Conservation (phyloP, 2,329 filamentous ascomycete species). For the Alternaria conjuncta region DNA sequence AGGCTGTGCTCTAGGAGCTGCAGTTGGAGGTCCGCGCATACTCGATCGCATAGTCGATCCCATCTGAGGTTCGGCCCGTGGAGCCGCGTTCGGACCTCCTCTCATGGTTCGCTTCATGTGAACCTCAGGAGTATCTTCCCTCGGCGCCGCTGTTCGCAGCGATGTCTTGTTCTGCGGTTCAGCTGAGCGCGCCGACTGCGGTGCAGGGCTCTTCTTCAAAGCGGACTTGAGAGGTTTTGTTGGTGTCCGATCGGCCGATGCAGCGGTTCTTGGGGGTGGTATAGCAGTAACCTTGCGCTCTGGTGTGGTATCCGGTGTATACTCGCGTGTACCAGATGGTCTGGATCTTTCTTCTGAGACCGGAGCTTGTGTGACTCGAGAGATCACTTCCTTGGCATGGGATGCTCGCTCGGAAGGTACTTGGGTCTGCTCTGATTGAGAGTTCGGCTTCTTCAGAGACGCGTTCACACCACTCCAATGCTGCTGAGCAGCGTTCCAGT, state of each 20-base stretch:
- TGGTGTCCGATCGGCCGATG: constrained; percentile 23
- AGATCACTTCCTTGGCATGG: constrained; percentile 6
- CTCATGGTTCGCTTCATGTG: constrained; percentile 49
- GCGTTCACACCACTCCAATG: constrained; percentile 73
- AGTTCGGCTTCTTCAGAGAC: constrained; percentile 59
- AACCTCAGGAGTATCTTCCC: constrained; percentile 18
- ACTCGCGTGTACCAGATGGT: constrained; percentile 2
- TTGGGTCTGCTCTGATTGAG: constrained; percentile 1
- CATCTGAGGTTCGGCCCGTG: constrained; percentile 20
- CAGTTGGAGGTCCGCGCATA: constrained; percentile 42
- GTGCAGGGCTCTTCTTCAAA: constrained; percentile 48
- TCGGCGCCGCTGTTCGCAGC: constrained; percentile 11
- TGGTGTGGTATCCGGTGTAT: not conserved
- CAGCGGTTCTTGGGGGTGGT: constrained; percentile 1
- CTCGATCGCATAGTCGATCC: constrained; percentile 43
- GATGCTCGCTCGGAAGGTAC: constrained; percentile 1
- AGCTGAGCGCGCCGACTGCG: constrained; percentile 18
- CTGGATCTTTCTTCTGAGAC: constrained; percentile 9
- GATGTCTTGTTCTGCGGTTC: constrained; percentile 18
- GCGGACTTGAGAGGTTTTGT: constrained; percentile 49
- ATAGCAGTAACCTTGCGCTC: constrained; percentile 8
- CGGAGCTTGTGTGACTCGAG: constrained; percentile 19
- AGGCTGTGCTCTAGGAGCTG: constrained; percentile 16
- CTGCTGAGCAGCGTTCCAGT: constrained; percentile 72
- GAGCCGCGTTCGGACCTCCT: constrained; percentile 8